Evolutionary conservation across 2,329 filamentous ascomycete species (phyloP).

Genomic region (Aspergillus ustus): DNA sequence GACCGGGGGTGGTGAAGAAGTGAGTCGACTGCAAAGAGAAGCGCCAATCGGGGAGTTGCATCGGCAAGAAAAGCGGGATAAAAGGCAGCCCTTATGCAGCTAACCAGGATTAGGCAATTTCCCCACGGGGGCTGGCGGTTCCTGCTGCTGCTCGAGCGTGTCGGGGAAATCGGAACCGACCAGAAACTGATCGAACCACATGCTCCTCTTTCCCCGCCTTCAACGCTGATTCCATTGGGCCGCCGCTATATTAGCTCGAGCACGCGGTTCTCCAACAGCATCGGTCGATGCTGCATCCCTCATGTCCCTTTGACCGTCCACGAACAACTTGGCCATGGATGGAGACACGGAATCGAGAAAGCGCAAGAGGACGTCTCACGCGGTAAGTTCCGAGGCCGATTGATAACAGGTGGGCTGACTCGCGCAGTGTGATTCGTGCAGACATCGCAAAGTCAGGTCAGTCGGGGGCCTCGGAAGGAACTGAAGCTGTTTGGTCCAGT

Average conservation of each 20-base stretch:
- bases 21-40: background rate
- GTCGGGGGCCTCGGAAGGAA: conserved; percentile 31
- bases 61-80: background rate
- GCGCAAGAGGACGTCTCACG: conserved; percentile 35
- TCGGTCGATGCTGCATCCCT: background rate
- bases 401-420: conserved; percentile 13
- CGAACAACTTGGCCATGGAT: conserved; percentile 12
- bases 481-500: background rate
- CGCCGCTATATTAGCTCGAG: background rate
- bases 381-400: conserved; percentile 23
- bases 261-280: background rate
- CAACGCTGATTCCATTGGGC: background rate
- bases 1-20: background rate
- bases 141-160: background rate
- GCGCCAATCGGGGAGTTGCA: background rate
- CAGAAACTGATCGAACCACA: background rate
- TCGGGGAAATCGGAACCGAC: conserved; percentile 15
- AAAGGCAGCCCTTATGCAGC: background rate
- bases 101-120: conserved; percentile 13
- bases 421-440: conserved; percentile 53
- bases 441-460: conserved; percentile 52
- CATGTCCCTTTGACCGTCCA: background rate
- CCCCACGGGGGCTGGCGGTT: conserved; percentile 13
- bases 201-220: background rate
- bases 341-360: conserved; percentile 21